These are phyloP conservation scores for Podospora sp. DNA, from an alignment of 495 filamentous ascomycete genomes.

Conservation along the genomic window DNA sequence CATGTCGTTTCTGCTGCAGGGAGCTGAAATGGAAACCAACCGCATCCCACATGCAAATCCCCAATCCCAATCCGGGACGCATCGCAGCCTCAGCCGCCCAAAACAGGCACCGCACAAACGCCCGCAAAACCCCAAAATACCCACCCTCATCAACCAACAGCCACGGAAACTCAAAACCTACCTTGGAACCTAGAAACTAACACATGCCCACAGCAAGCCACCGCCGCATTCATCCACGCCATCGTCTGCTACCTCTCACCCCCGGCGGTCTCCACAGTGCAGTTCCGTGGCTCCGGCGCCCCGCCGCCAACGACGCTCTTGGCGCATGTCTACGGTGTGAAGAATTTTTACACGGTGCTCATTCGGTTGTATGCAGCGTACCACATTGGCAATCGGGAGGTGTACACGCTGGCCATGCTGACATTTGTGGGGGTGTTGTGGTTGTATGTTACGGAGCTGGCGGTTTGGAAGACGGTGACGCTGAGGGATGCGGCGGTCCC, in stretches of 20 bases:
- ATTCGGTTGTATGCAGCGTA: constrained; percentile 41
- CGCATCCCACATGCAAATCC: too few relatives aligned
- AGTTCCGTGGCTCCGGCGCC: constrained; percentile 35
- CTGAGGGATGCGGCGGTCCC: constrained; percentile 29
- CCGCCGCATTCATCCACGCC: not conserved
- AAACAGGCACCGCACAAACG: too few relatives aligned
- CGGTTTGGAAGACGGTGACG: constrained; percentile 31
- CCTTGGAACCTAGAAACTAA: too few relatives aligned
- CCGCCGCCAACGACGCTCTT: constrained; percentile 32
- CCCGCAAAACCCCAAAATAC: too few relatives aligned
- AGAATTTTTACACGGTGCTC: constrained; percentile 38
- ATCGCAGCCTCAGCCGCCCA: too few relatives aligned
- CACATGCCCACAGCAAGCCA: too few relatives aligned
- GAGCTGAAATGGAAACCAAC: too few relatives aligned
- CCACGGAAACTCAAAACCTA: too few relatives aligned
- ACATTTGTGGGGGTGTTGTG: constrained; percentile 36
- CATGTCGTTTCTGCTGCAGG: too few relatives aligned
- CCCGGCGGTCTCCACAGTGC: constrained; percentile 23
- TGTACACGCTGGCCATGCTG: constrained; percentile 36
- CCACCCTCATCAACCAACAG: too few relatives aligned
- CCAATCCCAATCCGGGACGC: too few relatives aligned
- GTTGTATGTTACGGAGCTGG: constrained; percentile 33
- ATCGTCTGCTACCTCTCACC: not conserved
- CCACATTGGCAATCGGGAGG: constrained; percentile 32
- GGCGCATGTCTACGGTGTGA: constrained; percentile 39